Base-by-base conservation (phyloP, 2,329 filamentous ascomycete genomes). In the Microthyrium microscopicum region DNA sequence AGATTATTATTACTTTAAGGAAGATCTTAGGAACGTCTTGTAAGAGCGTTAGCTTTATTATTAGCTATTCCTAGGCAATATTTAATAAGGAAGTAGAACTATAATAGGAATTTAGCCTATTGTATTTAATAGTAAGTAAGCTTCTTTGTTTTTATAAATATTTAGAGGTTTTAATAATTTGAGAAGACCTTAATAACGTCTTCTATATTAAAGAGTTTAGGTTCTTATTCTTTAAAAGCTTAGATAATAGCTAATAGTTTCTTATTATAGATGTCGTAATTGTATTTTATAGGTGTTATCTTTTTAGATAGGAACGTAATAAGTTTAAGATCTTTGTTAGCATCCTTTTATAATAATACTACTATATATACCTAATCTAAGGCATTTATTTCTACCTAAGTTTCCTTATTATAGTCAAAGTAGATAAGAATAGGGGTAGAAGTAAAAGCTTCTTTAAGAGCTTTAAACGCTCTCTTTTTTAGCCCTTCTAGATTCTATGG, bases 191-290 rank as follows among this genome's bases (percentile, higher is more conserved):
- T 31, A 6, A 48, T 37, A 8, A 26, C 31, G 5, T 40, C 4
- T 13, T 39, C 20, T 12, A 3, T 25, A 2, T 31, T 34, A 32
- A 44, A 31, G 1, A 52, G 39, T 21, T 50, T 31, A 11, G 39
- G 32, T 15, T 40, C 5, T 42, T 37, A 52, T 37, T 46, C 29
- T 37, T 50, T 33, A 19, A 52, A 43, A 13, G 19, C 32, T 4
- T 27, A 27, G n/a, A 55, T 33, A 27, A 56, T 49, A 2, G 48
- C 48, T 5, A 54, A 24, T 2, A 56, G 40, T 41, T 54, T 46
- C 32, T 54, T 52, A 31, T 55, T 38, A 31, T 53, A 42, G n/a
- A 52, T 51, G 4, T 51, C 28, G 37, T 53, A 54, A 37, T 53
- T 54, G 4, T 31, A 39, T 38, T 53, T 35, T 2, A 36, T 38